Evolutionary conservation across 2,329 filamentous ascomycete species (phyloP).

Genomic region (Colletotrichum destructivum): DNA sequence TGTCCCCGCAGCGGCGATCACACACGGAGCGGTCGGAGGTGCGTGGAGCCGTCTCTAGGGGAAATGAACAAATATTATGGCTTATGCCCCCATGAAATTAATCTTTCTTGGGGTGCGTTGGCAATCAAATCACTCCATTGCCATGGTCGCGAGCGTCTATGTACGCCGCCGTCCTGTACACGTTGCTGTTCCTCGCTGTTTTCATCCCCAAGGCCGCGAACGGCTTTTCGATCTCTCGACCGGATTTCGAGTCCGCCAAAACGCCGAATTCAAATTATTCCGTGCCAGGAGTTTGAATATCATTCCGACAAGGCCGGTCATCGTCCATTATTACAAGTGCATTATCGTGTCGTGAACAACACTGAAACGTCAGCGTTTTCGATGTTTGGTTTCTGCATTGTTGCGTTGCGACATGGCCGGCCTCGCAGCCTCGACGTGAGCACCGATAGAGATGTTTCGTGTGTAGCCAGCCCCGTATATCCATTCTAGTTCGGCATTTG

Average conservation of each 20-base stretch:
- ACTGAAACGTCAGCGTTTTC: slow-evolving; percentile 17
- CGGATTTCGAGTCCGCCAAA: slow-evolving; percentile 4
- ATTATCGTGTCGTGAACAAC: slow-evolving; percentile 9
- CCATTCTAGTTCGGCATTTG: background rate
- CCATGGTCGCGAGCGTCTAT: background rate
- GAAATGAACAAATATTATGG: slow-evolving; percentile 1
- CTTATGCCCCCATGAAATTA: slow-evolving; percentile 9
- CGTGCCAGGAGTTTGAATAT: background rate
- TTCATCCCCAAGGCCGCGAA: background rate
- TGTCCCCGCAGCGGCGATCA: slow-evolving; percentile 34
- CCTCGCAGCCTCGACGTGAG: slow-evolving; percentile 3
- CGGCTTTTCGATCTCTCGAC: background rate
- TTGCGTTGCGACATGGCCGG: background rate
- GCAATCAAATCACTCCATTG: background rate
- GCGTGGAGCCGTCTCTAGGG: slow-evolving; percentile 16
- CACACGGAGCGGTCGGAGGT: slow-evolving; percentile 34
- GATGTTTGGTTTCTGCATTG: background rate
- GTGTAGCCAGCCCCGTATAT: background rate
- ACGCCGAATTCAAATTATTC: background rate
- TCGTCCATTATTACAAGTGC: slow-evolving; percentile 3
- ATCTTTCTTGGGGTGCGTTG: background rate
- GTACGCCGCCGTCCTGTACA: slow-evolving; percentile 3
- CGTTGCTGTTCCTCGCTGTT: background rate
- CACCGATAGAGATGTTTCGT: slow-evolving; percentile 12
- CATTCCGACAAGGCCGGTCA: background rate